These are phyloP conservation scores for Solanum infundibuliforme DNA, from an alignment of 257 asterid genomes.

Conservation along the genomic window DNA sequence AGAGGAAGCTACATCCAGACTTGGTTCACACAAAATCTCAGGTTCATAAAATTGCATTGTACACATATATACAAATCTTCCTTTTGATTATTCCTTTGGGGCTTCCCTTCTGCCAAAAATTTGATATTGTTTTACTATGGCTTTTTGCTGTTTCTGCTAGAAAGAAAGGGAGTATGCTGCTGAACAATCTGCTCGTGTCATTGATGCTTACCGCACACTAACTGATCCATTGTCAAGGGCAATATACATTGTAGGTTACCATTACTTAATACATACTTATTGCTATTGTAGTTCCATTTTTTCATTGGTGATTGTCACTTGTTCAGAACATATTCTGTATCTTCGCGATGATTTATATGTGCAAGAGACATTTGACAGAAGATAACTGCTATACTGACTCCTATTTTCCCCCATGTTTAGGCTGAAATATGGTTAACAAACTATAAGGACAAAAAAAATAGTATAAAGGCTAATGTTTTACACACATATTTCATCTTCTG, in stretches of 20 bases:
- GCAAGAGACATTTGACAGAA: not conserved
- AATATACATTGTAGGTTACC: slow-evolving; percentile 56
- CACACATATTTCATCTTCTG: not conserved
- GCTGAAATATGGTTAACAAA: not conserved
- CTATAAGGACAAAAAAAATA: not conserved
- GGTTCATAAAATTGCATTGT: slow-evolving; percentile 20
- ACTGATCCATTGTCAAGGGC: slow-evolving; percentile 72
- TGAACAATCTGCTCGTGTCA: slow-evolving; percentile 88
- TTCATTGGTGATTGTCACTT: not conserved
- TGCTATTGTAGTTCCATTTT: not conserved
- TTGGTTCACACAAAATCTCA: slow-evolving; percentile 80
- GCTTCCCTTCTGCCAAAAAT: not conserved
- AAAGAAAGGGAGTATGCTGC: slow-evolving; percentile 89
- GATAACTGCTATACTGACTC: not conserved
- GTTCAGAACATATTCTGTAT: not conserved
- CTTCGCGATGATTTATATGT: not conserved
- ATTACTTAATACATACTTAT: not conserved
- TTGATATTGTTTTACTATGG: not conserved
- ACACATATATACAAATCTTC: not conserved
- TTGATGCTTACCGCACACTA: slow-evolving; percentile 78
- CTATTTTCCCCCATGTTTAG: not conserved
- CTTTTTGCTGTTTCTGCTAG: slow-evolving; percentile 24
- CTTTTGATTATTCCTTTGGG: not conserved
- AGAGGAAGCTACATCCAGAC: slow-evolving; percentile 97
- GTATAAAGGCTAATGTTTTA: not conserved